A percentile compares a stretch with the other conserved stretches of the same genome.
These are phyloP conservation scores for Trichosporon sp. DNA, from an alignment of 1,284 basidiomycete species.

Conservation along the genomic window DNA sequence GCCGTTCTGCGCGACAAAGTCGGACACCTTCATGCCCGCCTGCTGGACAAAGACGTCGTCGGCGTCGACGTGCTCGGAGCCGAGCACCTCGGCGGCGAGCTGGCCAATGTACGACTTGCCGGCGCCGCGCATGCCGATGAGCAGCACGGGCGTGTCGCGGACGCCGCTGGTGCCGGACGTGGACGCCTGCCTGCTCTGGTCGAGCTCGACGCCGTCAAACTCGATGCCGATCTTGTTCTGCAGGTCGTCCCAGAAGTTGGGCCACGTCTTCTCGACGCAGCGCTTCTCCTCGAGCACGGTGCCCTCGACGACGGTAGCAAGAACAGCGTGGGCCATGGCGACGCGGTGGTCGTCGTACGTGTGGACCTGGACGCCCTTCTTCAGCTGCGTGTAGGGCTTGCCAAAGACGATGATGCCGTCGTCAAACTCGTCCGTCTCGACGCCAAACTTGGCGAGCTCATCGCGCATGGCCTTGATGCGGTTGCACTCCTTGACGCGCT, in stretches of 20 bases:
- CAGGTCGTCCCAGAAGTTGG: constrained; percentile 99
- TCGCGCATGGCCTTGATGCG: constrained; percentile 95
- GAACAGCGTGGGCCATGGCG: constrained; percentile 94
- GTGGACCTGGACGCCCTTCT: constrained; percentile 69
- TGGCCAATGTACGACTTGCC: constrained; percentile 89
- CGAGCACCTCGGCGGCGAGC: constrained; percentile 68
- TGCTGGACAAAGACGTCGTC: constrained; percentile 73
- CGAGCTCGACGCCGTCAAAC: constrained; percentile 76
- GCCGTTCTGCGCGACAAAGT: constrained; percentile 71
- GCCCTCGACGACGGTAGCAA: constrained; percentile 68
- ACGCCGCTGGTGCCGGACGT: constrained; percentile 41
- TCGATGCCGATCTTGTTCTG: constrained; percentile 88
- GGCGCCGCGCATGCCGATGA: constrained; percentile 95
- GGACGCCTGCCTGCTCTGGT: constrained; percentile 46
- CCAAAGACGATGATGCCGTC: constrained; percentile 92
- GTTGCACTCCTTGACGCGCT: constrained; percentile 98
- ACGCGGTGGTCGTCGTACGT: constrained; percentile 99
- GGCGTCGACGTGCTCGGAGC: constrained; percentile 80
- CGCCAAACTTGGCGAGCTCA: constrained; percentile 91
- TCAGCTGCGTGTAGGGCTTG: constrained; percentile 61
- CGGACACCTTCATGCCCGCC: constrained; percentile 61
- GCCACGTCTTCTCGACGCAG: constrained; percentile 99
- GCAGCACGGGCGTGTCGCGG: constrained; percentile 62
- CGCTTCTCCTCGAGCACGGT: constrained; percentile 91
- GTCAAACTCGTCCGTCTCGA: constrained; percentile 84